Base-by-base conservation (phyloP, 257 asterid species). In the Linaria vulgaris region DNA sequence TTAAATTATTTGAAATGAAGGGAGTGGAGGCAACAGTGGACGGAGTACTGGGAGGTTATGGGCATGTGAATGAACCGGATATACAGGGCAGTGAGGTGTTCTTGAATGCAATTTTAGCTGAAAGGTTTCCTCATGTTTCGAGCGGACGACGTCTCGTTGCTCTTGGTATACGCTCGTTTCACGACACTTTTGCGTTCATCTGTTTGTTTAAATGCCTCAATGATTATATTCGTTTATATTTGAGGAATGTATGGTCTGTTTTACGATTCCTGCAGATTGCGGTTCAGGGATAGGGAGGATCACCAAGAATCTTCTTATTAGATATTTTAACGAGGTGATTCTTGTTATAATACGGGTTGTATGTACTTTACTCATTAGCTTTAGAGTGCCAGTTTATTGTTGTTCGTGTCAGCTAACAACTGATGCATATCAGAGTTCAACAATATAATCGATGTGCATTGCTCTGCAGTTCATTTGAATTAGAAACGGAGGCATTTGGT, bases 251-350 rank as follows among this genome's bases (percentile, higher is more conserved):
- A 66, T 69, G 22, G 49, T 69, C 71, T 63, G 56, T 16, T 73
- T 13, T n/a, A n/a, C 59, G 16, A 58, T 23, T 37, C 16, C 31
- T 76, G 82, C 85, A 91, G 98, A 94, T 82, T 94, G 97, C 80
- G 97, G 99, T 63, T 88, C 96, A 5, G 99, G 99, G 63, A 85
- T 94, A 62, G 99, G 99, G 49, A 85, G 97, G 72, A 56, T 94
- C 55, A 74, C 95, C 70, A 85, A 82, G 79, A 84, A 90, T 76
- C 95, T 94, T 74, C 95, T 94, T 43, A 81, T 87, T 16, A 76
- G 89, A 74, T 84, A 87, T 77, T 94, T 94, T 70, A 86, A 79
- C 59, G 96, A 90, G 96, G 96, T 88, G 67, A 34, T 34, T 50
- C 48, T 66, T 47, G 30, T 38, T 1, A 9, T 31, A 31, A n/a